Percentiles rank a stretch among this genome's conserved stretches.
Conservation (phyloP, 2,329 filamentous ascomycete species). For the Claviceps fusiformis region DNA sequence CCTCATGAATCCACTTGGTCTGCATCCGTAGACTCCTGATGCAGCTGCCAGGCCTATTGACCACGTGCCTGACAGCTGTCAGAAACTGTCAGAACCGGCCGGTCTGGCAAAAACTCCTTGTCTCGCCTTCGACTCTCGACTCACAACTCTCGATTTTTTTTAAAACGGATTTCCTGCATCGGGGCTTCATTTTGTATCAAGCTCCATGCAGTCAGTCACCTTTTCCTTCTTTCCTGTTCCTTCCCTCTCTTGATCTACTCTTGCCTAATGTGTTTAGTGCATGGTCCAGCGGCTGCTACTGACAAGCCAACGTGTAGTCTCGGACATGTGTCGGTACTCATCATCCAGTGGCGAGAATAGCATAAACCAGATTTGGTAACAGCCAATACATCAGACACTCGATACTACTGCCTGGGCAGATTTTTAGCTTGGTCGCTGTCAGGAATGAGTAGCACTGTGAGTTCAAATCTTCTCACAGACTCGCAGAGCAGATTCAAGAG, state of each 20-base stretch:
- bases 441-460: neutral
- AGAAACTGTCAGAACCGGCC: neutral
- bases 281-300: too few relatives aligned
- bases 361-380: too few relatives aligned
- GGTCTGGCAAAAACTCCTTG: too few relatives aligned
- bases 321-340: neutral
- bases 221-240: too few relatives aligned
- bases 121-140: too few relatives aligned
- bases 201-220: neutral
- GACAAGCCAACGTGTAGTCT: too few relatives aligned
- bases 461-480: too few relatives aligned
- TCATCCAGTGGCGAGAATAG: neutral
- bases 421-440: neutral
- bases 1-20: neutral
- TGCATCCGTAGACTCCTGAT: neutral
- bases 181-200: neutral
- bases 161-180: neutral
- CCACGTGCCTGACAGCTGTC: neutral
- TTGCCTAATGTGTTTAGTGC: too few relatives aligned
- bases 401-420: neutral
- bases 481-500: too few relatives aligned
- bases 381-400: neutral
- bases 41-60: neutral
- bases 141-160: too few relatives aligned
- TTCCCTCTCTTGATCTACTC: too few relatives aligned